Evolutionary conservation across 1,284 basidiomycete genomes (phyloP), one percentile per base, ranked within the genome.

Genomic region (Malassezia brasiliensis): DNA sequence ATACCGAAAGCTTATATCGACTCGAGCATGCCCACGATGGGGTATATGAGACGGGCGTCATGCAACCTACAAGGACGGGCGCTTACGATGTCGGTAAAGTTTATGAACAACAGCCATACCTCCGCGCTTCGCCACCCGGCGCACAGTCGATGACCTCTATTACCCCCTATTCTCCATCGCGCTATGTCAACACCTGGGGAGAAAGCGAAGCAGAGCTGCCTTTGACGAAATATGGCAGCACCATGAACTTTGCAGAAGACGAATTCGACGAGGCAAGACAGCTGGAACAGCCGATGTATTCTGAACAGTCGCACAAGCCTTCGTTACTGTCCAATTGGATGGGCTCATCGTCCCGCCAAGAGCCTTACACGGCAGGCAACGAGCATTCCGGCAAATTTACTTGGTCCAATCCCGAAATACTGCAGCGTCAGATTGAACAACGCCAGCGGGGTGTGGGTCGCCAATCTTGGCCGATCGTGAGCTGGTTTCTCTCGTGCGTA

Each of bases 401-500:
- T 3, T 55, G 53, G 57, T 53, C 46, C 6, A 49, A 55, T 17
- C 46, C 60, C 19, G 68, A 65, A 5, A 50, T 71, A n/a, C 49
- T 68, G 2, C 61, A 65, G 10, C 50, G 72, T 25, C 65, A 69
- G 53, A 70, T 76, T 11, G 65, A 67, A 46, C 66, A 73, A 40
- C 71, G 75, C 45, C 85, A 82, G 68, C 80, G 85, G 42, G 87
- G 88, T 1, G 80, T 91, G 39, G 87, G 86, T 5, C 80, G 87
- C 19, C 91, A 96, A 75, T 81, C 75, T 52, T 81, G 85, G 73
- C 87, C 91, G 8, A 81, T 85, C 59, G 80, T 77, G 31, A 74
- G 75, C 32, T 80, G 77, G 76, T 47, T 87, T 53, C 81, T 76
- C 34, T 46, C 51, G 37, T 34, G 50, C 48, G 45, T 53, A 6